phyloP scores from a whole-genome alignment of 75 land plant genomes.

The Cryptomeria japonica region DNA sequence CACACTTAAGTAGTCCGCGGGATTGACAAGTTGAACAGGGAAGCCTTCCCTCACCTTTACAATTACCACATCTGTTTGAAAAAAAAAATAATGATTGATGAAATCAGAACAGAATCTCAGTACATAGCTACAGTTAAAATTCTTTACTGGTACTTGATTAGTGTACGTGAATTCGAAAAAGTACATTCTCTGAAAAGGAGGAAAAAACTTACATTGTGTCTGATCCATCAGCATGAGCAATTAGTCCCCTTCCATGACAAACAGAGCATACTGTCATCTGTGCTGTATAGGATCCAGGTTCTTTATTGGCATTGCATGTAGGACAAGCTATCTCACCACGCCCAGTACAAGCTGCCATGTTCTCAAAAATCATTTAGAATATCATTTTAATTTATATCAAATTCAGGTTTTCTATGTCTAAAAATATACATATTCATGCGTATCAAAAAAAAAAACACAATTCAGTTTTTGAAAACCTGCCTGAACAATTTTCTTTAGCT shows the following conservation, averaged over 20 bases:
- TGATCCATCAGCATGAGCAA: conserved; percentile 97
- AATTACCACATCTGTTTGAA: conserved; percentile 66
- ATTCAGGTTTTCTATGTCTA: neutral
- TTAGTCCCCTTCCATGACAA: conserved; percentile 92
- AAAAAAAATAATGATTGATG: neutral
- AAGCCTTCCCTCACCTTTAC: conserved; percentile 78
- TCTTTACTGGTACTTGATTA: neutral
- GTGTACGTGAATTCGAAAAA: neutral
- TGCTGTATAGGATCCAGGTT: conserved; percentile 62
- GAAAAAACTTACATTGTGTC: conserved; percentile 69
- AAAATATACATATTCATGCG: conserved; percentile 11
- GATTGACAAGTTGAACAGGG: conserved; percentile 78
- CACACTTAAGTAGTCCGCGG: conserved; percentile 83
- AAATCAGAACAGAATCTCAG: neutral
- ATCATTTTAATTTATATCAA: neutral
- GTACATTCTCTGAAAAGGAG: neutral
- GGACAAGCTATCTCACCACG: conserved; percentile 68
- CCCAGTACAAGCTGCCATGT: conserved; percentile 73
- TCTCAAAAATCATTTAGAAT: conserved; percentile 3
- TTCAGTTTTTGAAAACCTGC: conserved; percentile 32
- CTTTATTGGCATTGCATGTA: conserved; percentile 65
- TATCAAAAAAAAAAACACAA: no score
- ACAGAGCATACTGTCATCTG: conserved; percentile 57
- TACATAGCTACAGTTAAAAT: neutral
- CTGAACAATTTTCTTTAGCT: conserved; percentile 72